Base-by-base conservation (phyloP, 2,329 filamentous ascomycete genomes). In the Helotiales sp. region DNA sequence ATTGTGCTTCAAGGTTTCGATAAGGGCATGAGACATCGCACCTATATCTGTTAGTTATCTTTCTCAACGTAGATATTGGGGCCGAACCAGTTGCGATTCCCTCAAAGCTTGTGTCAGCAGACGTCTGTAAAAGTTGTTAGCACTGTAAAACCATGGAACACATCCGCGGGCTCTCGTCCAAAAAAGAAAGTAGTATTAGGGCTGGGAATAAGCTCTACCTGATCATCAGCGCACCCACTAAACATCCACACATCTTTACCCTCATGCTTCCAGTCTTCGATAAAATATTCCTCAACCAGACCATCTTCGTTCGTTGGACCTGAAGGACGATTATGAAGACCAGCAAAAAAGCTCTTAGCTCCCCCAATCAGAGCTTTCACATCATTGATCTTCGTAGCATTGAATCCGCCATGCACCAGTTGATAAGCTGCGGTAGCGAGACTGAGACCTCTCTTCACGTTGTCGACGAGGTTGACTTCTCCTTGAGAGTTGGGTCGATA, bases 401-500 rank as follows among this genome's bases (percentile, higher is more conserved):
- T 70, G 64, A 82, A 80, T 15, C 79, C 79, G 3, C 80, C 79
- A 27, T 77, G 73, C 27, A 85, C 72, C 1, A 85, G 72, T 34
- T 76, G 66, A 8, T 72, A 70, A 2, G 82, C 83, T 33, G 79
- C 77, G 13, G 70, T 69, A 1, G 81, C 72, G 17, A 86, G 74
- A 13, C 73, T 69, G 2, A 79, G 71, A 1, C 82, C 83, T 38
- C 77, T 71, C 60, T 80, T 76, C 31, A 85, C 65, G 44, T 82
- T 83, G 67, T 85, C 79, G 57, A 85, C 72, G 25, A 84, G 67
- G 59, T 75, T 80, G 57, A 85, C 75, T 54, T 82, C 80, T 38
- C 83, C 83, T 12, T 83, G 77, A 22, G 75, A 76, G 63, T 85
- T 81, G 2, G 77, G 76, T 25, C 81, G 80, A 67, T 81, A 86